Base-by-base conservation (phyloP, 305 asterid species). In the Plantago rigida region DNA sequence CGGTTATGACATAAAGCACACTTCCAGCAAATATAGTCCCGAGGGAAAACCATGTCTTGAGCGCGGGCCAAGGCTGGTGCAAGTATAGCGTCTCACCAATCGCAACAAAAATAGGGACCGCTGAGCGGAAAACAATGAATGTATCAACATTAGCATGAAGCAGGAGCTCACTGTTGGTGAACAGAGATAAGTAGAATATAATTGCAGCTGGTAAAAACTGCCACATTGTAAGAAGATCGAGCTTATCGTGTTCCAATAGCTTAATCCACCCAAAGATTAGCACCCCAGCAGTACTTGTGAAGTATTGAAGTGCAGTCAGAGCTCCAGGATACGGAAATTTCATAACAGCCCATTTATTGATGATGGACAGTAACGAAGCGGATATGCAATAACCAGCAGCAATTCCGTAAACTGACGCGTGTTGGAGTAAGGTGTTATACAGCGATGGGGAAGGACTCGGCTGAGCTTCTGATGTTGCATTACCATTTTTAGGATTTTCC, bases 311-410 rank as follows among this genome's bases (percentile, higher is more conserved):
- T 0, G 97, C 97, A 5, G 96, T 90, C 41, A 90, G 78, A 31
- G 97, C 94, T 41, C 96, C 96, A 0, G 97, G 97, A 73, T 87
- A 87, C 3, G 97, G 97, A 57, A 90, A 90, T 73, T 81, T 90
- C 97, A 85, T 90, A 26, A 90, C 77, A 34, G 97, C 97, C 97
- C 97, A 90, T 77, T 90, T 87, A 67, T 90, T 90, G 75, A 90
- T 90, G 72, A 90, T 90, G 12, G 96, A 85, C 9, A 90, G 84
- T 61, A 90, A 65, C 0, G 96, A 85, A 26, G 96, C 96, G 3
- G 97, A 87, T 41, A 90, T 13, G 75, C 96, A 90, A 71, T 90
- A 90, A 31, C 96, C 97, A 4, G 84, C 94, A 24, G 97, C 96
- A 44, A 90, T 63, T 51, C 97, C 96, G 59, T 90, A 90, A 10